phyloP scores from a whole-genome alignment of 2,329 filamentous ascomycete genomes.

The Coniochaeta hoffmannii region DNA sequence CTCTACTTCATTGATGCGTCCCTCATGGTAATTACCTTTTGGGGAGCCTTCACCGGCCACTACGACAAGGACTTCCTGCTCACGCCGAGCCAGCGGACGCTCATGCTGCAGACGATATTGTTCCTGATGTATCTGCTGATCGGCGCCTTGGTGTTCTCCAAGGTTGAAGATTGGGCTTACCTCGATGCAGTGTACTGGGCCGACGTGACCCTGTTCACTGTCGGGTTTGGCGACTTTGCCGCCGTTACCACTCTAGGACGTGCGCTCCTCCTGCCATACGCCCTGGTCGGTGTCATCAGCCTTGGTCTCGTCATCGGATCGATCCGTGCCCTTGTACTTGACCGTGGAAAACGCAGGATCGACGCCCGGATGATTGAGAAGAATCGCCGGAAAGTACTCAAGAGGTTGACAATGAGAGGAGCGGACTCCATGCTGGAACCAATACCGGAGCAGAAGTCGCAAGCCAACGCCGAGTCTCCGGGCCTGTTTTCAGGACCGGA shows the following conservation, averaged over 20 bases:
- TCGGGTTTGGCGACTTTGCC: conserved; percentile 53
- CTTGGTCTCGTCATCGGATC: conserved; percentile 77
- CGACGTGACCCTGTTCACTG: conserved; percentile 61
- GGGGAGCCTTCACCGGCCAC: conserved; percentile 60
- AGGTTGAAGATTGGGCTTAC: conserved; percentile 67
- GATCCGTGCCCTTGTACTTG: conserved; percentile 59
- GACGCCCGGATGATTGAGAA: conserved; percentile 53
- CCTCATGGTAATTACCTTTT: conserved; percentile 71
- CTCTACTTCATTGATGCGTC: conserved; percentile 75
- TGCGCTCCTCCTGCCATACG: conserved; percentile 74
- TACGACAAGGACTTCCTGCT: conserved; percentile 75
- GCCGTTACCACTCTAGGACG: conserved; percentile 47
- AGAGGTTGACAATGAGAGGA: conserved; percentile 35
- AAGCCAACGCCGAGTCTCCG: conserved; percentile 9
- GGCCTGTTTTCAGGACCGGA: conserved; percentile 7
- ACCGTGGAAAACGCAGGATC: conserved; percentile 46
- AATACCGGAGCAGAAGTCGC: conserved; percentile 22
- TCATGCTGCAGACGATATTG: conserved; percentile 85
- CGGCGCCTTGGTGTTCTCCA: conserved; percentile 68
- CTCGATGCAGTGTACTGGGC: conserved; percentile 76
- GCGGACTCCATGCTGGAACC: conserved; percentile 42
- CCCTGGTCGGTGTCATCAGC: conserved; percentile 75
- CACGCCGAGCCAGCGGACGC: conserved; percentile 72
- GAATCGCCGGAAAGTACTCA: conserved; percentile 42
- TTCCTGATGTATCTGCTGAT: conserved; percentile 76